phyloP scores from a whole-genome alignment of 805 yeast genomes.

The Yamadazyma akitaensis region DNA sequence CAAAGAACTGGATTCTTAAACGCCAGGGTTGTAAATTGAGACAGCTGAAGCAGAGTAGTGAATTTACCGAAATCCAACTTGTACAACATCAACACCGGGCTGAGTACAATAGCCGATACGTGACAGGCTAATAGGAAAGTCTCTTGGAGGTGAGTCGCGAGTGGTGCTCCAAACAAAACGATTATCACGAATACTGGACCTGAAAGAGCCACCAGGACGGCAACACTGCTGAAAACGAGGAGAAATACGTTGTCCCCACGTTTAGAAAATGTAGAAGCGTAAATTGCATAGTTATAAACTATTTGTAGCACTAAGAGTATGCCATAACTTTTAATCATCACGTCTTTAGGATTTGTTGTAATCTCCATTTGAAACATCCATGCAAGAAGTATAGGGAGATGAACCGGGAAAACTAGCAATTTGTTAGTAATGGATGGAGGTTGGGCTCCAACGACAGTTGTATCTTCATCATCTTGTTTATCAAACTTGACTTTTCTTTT shows the following conservation, averaged over 20 bases:
- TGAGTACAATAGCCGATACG: constrained; percentile 54
- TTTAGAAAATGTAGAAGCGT: constrained; percentile 1
- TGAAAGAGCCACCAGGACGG: constrained; percentile 34
- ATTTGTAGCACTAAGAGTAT: constrained; percentile 22
- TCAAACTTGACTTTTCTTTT: constrained; percentile 15
- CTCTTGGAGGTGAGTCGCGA: constrained; percentile 47
- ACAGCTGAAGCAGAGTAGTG: constrained; percentile 17
- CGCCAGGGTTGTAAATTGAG: constrained; percentile 19
- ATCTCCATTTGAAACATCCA: constrained; percentile 32
- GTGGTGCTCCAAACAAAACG: constrained; percentile 80
- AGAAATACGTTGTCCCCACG: constrained; percentile 17
- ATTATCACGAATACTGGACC: constrained; percentile 38
- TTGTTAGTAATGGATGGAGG: constrained; percentile 9
- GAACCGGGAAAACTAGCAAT: constrained; percentile 25
- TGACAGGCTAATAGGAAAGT: constrained; percentile 64
- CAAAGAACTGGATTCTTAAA: constrained; percentile 26
- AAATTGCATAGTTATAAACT: constrained; percentile 21
- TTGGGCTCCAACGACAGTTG: not conserved
- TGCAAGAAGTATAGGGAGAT: constrained; percentile 22
- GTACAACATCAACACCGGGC: constrained; percentile 59
- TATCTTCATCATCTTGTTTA: constrained; percentile 8
- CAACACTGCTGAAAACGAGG: constrained; percentile 25
- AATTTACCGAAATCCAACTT: constrained; percentile 47
- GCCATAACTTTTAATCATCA: constrained; percentile 26
- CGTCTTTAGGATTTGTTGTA: constrained; percentile 19